Evolutionary conservation across 352 stramenopile species (phyloP).

Genomic region (Aphanomyces stellatus): DNA sequence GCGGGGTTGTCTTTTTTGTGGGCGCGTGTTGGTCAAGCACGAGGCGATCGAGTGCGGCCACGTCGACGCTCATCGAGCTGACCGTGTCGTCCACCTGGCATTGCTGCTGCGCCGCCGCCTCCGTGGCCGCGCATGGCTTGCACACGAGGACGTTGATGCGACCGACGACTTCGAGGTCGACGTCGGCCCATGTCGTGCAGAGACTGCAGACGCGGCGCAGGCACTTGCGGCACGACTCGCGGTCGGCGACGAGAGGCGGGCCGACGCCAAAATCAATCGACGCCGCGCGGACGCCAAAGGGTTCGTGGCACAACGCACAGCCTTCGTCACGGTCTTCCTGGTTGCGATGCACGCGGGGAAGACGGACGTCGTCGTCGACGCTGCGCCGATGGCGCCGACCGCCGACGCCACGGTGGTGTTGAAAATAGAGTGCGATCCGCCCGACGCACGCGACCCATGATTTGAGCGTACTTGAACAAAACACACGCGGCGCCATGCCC

Average conservation of each 20-base stretch:
- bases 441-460: not conserved
- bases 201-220: not conserved
- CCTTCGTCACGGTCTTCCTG: not conserved
- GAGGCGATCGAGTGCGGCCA: not conserved
- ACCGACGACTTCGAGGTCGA: constrained; percentile 18
- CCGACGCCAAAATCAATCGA: not conserved
- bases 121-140: constrained; percentile 1
- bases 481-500: constrained; percentile 7
- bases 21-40: not conserved
- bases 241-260: not conserved
- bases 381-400: not conserved
- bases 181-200: constrained; percentile 8
- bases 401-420: not conserved
- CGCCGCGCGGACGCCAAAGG: not conserved
- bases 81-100: not conserved
- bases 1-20: too few species aligned
- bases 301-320: constrained; percentile 12
- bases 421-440: constrained; percentile 10
- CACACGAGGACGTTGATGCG: constrained; percentile 18
- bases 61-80: not conserved
- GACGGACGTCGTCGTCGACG: not conserved
- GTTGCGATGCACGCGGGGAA: too few species aligned
- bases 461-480: constrained; percentile 19
- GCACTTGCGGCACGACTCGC: not conserved
- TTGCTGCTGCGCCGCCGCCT: not conserved